Conservation (phyloP, 352 stramenopile species). For the Phytophthora constricta region DNA sequence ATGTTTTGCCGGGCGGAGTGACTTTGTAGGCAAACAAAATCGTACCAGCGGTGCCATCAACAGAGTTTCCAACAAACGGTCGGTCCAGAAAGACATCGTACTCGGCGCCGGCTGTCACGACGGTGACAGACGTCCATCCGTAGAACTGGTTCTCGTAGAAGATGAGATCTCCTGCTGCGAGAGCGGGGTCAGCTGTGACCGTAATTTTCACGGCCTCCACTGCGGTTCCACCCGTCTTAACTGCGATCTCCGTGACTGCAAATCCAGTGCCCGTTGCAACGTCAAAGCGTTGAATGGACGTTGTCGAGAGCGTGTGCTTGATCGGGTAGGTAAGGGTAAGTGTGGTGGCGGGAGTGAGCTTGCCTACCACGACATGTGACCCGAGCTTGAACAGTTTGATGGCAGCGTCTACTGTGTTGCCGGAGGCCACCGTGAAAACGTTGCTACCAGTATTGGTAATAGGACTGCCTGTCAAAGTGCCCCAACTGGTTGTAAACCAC, state of each 20-base stretch:
- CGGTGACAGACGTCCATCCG: conserved; percentile 33
- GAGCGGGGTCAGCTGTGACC: conserved; percentile 5
- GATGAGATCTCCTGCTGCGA: conserved; percentile 34
- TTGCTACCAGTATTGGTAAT: background rate
- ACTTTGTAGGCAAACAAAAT: conserved; percentile 40
- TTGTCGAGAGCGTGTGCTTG: conserved; percentile 26
- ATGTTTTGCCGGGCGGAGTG: conserved; percentile 29
- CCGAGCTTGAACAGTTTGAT: conserved; percentile 35
- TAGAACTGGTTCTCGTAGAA: conserved; percentile 79
- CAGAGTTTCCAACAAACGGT: conserved; percentile 50
- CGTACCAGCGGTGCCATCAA: conserved; percentile 17
- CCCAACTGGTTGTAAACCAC: conserved; percentile 57
- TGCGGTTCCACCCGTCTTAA: background rate
- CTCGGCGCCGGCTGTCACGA: background rate
- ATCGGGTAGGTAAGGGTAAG: conserved; percentile 43
- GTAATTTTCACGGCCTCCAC: conserved; percentile 21
- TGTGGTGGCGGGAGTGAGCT: background rate
- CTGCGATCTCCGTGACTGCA: background rate
- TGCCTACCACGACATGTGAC: conserved; percentile 23
- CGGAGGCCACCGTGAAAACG: background rate
- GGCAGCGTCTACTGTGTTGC: background rate
- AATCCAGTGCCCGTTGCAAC: background rate
- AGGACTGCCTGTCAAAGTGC: conserved; percentile 16
- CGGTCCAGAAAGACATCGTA: conserved; percentile 44
- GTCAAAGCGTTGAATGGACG: conserved; percentile 18